These are phyloP conservation scores for Microsporum ferrugineum DNA, from an alignment of 2,329 filamentous ascomycete genomes.

Conservation along the genomic window DNA sequence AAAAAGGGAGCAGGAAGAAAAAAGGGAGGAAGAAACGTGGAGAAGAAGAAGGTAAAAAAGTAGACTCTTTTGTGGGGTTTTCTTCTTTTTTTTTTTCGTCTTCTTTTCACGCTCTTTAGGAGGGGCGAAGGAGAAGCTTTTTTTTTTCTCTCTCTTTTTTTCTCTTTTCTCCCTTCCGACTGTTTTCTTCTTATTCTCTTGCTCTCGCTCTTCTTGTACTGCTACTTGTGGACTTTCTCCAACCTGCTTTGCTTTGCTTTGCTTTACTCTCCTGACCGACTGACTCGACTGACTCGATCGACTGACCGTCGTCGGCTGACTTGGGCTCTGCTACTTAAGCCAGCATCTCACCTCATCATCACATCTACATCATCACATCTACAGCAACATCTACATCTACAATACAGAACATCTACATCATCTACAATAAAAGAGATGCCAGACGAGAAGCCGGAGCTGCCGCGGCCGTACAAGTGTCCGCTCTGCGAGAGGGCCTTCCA, in stretches of 20 bases:
- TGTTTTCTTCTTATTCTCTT: neutral
- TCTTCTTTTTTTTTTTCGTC: neutral
- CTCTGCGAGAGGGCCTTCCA: conserved; percentile 98
- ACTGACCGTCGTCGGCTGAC: neutral
- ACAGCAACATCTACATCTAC: neutral
- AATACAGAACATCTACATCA: neutral
- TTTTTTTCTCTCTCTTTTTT: neutral
- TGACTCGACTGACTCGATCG: too few species aligned
- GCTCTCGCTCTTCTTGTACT: neutral
- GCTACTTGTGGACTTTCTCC: neutral
- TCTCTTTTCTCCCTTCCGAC: neutral
- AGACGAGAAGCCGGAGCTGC: conserved; percentile 58
- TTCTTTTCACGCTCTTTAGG: neutral
- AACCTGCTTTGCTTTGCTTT: neutral
- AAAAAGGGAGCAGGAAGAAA: too few species aligned
- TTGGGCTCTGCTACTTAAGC: too few species aligned
- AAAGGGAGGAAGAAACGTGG: too few species aligned
- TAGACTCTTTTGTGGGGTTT: neutral
- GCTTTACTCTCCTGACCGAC: neutral
- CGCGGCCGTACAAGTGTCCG: conserved; percentile 94
- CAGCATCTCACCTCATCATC: too few species aligned
- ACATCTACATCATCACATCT: neutral
- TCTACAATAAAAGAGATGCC: neutral
- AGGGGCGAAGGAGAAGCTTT: neutral
- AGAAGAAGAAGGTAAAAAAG: too few species aligned